Conservation (phyloP, 2,329 filamentous ascomycete species). For the Aureobasidium sp. region DNA sequence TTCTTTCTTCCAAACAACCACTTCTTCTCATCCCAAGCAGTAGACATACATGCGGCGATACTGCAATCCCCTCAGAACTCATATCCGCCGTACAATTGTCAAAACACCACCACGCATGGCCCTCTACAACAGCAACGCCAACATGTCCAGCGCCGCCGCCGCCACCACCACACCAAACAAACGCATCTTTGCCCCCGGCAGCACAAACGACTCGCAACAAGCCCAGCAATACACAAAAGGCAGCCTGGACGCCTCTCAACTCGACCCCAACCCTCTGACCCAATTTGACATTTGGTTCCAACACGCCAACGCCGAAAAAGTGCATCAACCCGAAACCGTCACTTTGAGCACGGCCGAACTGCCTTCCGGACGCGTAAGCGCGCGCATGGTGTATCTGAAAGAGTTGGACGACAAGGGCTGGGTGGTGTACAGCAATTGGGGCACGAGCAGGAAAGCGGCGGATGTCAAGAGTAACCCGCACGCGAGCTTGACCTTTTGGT, state of each 20-base stretch:
- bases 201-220: conserved; percentile 50
- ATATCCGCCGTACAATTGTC: neutral
- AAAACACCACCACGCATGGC: neutral
- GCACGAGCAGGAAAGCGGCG: conserved; percentile 60
- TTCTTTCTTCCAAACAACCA: too few relatives aligned
- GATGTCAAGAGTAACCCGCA: conserved; percentile 69
- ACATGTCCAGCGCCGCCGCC: neutral
- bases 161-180: conserved; percentile 22
- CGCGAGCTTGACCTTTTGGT: conserved; percentile 84
- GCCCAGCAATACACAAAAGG: conserved; percentile 70
- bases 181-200: conserved; percentile 57
- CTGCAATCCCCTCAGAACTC: neutral
- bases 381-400: conserved; percentile 89
- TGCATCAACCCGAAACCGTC: conserved; percentile 79
- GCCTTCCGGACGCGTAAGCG: conserved; percentile 75
- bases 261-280: conserved; percentile 59
- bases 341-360: conserved; percentile 78
- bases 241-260: conserved; percentile 54
- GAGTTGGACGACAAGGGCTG: conserved; percentile 80
- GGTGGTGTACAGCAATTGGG: conserved; percentile 91
- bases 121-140: conserved; percentile 10
- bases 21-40: too few relatives aligned
- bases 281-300: conserved; percentile 93
- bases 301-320: conserved; percentile 53
- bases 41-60: conserved; percentile 15